Percentiles rank a stretch among this genome's conserved stretches.
phyloP scores from a whole-genome alignment of 495 filamentous ascomycete species.

The Xylaria curta region DNA sequence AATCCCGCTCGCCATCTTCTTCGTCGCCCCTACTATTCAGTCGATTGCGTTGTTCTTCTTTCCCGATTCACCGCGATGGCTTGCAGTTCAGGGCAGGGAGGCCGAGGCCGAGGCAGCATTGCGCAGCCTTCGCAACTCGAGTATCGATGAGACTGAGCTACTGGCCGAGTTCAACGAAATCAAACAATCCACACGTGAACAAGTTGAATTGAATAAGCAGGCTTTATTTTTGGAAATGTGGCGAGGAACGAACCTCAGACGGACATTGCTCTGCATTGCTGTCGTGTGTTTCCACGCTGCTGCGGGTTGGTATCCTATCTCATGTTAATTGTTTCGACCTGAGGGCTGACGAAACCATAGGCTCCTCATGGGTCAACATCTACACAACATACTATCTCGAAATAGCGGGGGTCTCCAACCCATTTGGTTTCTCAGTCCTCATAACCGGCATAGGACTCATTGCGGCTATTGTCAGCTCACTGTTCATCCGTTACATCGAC shows the following conservation, averaged over 20 bases:
- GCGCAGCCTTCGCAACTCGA: constrained; percentile 47
- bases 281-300: constrained; percentile 44
- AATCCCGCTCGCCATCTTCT: constrained; percentile 60
- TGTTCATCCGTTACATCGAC: constrained; percentile 53
- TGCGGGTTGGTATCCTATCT: constrained; percentile 34
- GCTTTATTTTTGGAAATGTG: constrained; percentile 56
- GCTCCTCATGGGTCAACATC: constrained; percentile 41
- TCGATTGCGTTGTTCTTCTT: constrained; percentile 58
- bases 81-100: constrained; percentile 53
- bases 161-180: constrained; percentile 57
- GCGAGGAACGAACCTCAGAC: constrained; percentile 38
- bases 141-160: constrained; percentile 44
- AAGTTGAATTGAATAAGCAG: constrained; percentile 44
- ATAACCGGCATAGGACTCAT: constrained; percentile 57
- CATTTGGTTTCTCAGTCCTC: constrained; percentile 59
- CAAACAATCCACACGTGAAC: constrained; percentile 48
- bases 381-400: constrained; percentile 48
- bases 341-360: constrained; percentile 16
- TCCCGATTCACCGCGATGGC: constrained; percentile 64
- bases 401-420: constrained; percentile 56
- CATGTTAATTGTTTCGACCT: background rate
- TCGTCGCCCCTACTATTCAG: constrained; percentile 55
- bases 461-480: constrained; percentile 53
- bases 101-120: constrained; percentile 52
- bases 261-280: constrained; percentile 40